Evolutionary conservation across 1,139 yeast genomes (phyloP).

Genomic region (Sugiyamaella japonica): DNA sequence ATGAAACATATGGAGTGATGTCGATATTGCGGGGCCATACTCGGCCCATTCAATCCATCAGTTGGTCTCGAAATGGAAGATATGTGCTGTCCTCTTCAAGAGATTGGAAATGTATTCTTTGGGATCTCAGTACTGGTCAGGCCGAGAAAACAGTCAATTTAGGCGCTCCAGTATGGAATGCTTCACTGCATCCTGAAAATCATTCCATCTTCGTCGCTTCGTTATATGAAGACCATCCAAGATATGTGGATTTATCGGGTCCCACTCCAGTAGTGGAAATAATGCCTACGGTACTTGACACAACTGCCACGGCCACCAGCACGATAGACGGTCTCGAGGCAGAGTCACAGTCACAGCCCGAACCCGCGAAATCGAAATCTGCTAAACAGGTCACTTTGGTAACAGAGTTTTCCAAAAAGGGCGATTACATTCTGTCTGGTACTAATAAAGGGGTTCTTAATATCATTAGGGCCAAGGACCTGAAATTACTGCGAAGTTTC

Average conservation of each 20-base stretch:
- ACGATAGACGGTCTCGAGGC: conserved; percentile 30
- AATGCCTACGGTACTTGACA: conserved; percentile 26
- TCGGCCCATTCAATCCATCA: conserved; percentile 70
- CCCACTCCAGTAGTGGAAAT: conserved; percentile 29
- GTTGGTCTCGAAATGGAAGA: conserved; percentile 77
- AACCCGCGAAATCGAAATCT: conserved; percentile 12
- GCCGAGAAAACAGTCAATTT: conserved; percentile 52
- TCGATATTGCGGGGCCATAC: conserved; percentile 61
- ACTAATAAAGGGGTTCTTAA: conserved; percentile 80
- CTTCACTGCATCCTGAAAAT: conserved; percentile 55
- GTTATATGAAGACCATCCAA: conserved; percentile 41
- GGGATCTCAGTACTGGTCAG: conserved; percentile 64
- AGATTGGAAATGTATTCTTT: conserved; percentile 79
- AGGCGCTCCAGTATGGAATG: conserved; percentile 74
- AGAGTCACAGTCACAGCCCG: conserved; percentile 24
- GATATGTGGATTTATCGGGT: conserved; percentile 33
- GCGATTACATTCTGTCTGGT: conserved; percentile 63
- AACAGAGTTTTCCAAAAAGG: conserved; percentile 47
- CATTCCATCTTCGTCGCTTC: conserved; percentile 50
- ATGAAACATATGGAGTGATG: conserved; percentile 63
- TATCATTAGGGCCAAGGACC: conserved; percentile 39
- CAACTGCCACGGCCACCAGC: conserved; percentile 7
- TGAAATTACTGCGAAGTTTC: conserved; percentile 48
- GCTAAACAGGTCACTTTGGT: conserved; percentile 40
- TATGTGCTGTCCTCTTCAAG: conserved; percentile 73